These are phyloP conservation scores for Cytospora piceicola DNA, from an alignment of 2,329 filamentous ascomycete species.

Conservation along the genomic window DNA sequence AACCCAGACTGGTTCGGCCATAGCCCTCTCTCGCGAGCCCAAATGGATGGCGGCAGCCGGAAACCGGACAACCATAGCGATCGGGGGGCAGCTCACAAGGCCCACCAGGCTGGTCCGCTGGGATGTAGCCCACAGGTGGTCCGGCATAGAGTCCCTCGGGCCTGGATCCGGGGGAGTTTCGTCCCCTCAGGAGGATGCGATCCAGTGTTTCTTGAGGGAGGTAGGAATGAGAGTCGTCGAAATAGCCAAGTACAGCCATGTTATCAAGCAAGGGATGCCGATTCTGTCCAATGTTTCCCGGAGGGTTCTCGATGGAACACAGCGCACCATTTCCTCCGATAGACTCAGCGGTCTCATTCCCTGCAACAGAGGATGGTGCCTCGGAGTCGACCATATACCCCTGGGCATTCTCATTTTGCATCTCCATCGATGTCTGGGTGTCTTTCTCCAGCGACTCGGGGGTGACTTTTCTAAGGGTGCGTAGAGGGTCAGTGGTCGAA, in stretches of 20 bases:
- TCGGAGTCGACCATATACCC: no score
- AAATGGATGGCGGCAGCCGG: neutral
- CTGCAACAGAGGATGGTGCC: no score
- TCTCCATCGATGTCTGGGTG: neutral
- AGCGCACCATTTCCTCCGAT: neutral
- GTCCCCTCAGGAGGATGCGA: neutral
- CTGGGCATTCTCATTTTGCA: neutral
- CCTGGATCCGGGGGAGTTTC: neutral
- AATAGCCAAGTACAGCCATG: neutral
- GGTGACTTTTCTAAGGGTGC: neutral
- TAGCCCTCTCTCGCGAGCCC: neutral
- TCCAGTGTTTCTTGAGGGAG: neutral
- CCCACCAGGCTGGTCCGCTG: neutral
- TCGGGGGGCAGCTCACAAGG: neutral
- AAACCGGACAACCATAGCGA: slow-evolving; percentile 9
- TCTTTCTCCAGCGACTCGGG: neutral
- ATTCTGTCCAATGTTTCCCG: neutral
- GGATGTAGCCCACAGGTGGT: slow-evolving; percentile 8
- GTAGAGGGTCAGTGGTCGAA: neutral
- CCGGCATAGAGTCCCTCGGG: neutral
- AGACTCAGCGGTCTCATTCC: neutral
- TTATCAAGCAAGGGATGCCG: no score
- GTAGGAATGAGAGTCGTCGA: neutral
- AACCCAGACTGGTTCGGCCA: neutral
- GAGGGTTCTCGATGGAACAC: neutral